phyloP scores from a whole-genome alignment of 495 filamentous ascomycete species.

The Tuber indicum region DNA sequence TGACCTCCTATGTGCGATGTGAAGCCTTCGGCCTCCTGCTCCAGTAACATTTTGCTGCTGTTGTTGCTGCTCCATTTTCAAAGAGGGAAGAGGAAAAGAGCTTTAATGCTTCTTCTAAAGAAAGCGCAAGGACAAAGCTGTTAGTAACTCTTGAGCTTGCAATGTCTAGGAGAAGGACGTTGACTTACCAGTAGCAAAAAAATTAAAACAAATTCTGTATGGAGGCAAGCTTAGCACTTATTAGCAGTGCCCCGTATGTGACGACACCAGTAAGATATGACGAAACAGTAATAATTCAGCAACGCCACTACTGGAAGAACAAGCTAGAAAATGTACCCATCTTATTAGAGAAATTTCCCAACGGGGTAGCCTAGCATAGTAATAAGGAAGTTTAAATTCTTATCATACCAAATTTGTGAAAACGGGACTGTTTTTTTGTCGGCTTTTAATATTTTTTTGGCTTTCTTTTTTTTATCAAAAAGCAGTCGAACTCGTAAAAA shows the following conservation, averaged over 20 bases:
- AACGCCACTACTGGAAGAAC: slow-evolving; percentile 3
- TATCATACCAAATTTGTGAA: slow-evolving; percentile 23
- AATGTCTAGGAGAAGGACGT: slow-evolving; percentile 1
- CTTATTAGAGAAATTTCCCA: slow-evolving; percentile 14
- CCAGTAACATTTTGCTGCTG: slow-evolving; percentile 58
- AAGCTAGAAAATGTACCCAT: slow-evolving; percentile 18
- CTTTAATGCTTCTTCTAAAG: not conserved
- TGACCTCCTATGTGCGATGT: slow-evolving; percentile 95
- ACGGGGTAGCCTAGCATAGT: not conserved
- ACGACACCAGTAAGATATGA: not conserved
- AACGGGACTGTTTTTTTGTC: slow-evolving; percentile 18
- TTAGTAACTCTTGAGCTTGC: not conserved
- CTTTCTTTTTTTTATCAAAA: slow-evolving; percentile 2
- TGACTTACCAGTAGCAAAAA: not conserved
- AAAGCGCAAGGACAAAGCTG: not conserved
- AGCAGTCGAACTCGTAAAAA: slow-evolving; percentile 14
- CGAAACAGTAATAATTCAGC: slow-evolving; percentile 1
- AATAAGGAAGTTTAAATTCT: slow-evolving; percentile 8
- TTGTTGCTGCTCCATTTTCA: slow-evolving; percentile 55
- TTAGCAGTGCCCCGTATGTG: slow-evolving; percentile 11
- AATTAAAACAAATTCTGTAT: not conserved
- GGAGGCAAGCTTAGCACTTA: slow-evolving; percentile 4
- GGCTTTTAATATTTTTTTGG: slow-evolving; percentile 7
- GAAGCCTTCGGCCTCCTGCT: slow-evolving; percentile 79
- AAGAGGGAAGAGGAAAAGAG: not conserved